A percentile compares a stretch with the other conserved stretches of the same genome.
Evolutionary conservation across 2,329 filamentous ascomycete genomes (phyloP).

Genomic region (Cadophora sp.): DNA sequence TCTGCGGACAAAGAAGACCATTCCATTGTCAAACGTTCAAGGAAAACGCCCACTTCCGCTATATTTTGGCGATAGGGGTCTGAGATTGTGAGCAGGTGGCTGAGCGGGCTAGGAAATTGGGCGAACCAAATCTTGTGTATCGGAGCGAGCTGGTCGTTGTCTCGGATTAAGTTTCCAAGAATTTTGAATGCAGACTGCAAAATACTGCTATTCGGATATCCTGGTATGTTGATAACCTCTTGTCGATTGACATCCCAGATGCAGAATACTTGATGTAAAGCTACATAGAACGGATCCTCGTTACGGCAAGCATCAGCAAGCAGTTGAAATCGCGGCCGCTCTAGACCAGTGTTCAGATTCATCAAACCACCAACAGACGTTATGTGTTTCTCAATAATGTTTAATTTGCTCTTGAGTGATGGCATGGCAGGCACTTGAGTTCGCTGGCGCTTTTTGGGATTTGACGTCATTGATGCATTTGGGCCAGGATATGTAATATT

Average conservation of each 20-base stretch:
- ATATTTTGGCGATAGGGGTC: conserved; percentile 44
- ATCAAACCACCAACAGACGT: conserved; percentile 32
- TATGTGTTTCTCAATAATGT: conserved; percentile 39
- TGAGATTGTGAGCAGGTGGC: conserved; percentile 40
- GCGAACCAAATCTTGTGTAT: conserved; percentile 53
- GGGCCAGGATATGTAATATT: conserved; percentile 6
- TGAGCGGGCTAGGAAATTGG: conserved; percentile 52
- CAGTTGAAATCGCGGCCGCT: conserved; percentile 58
- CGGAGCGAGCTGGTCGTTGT: conserved; percentile 50
- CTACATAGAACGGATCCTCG: conserved; percentile 68
- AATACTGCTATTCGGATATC: conserved; percentile 37
- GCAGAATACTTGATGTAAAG: conserved; percentile 71
- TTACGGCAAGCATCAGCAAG: conserved; percentile 61
- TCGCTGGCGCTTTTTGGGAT: conserved; percentile 32
- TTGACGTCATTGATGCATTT: conserved; percentile 1
- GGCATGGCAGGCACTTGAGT: conserved; percentile 30
- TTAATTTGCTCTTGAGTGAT: conserved; percentile 33
- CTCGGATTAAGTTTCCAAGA: conserved; percentile 52
- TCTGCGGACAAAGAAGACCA: conserved; percentile 49
- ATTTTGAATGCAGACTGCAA: conserved; percentile 44
- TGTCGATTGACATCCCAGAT: conserved; percentile 50
- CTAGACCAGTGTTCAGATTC: conserved; percentile 45
- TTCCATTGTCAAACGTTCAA: conserved; percentile 50
- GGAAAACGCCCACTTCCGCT: conserved; percentile 51
- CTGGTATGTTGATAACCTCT: conserved; percentile 45